Conservation (phyloP, 2,329 filamentous ascomycete genomes). For the Pseudopyricularia cyperi region DNA sequence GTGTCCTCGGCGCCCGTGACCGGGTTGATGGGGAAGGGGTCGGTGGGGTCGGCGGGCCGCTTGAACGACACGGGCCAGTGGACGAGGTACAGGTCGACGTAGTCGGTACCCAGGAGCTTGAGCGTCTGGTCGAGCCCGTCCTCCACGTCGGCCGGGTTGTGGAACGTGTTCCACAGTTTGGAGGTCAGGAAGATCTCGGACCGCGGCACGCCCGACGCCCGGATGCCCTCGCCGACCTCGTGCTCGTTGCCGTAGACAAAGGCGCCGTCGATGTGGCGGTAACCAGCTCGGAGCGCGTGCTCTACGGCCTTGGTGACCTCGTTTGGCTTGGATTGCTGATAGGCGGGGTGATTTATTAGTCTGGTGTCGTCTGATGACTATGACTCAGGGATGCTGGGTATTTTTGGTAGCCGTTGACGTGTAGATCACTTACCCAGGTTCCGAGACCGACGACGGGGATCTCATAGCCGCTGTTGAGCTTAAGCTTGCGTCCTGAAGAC, state of each 20-base stretch:
- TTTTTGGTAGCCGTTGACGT: too few relatives aligned
- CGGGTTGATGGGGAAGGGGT: slow-evolving; percentile 37
- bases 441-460: neutral
- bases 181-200: slow-evolving; percentile 33
- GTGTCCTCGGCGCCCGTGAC: slow-evolving; percentile 6
- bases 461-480: slow-evolving; percentile 1
- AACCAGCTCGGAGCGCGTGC: slow-evolving; percentile 29
- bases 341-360: neutral
- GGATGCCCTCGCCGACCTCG: slow-evolving; percentile 8
- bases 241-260: slow-evolving; percentile 22
- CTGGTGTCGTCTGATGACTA: neutral
- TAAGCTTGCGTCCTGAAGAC: slow-evolving; percentile 1
- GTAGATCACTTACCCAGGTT: neutral
- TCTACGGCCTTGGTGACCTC: slow-evolving; percentile 34
- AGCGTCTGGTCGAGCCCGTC: slow-evolving; percentile 34
- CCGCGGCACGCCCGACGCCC: slow-evolving; percentile 5
- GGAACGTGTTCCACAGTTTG: slow-evolving; percentile 55
- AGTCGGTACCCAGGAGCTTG: slow-evolving; percentile 34
- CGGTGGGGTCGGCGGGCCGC: neutral
- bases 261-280: slow-evolving; percentile 20
- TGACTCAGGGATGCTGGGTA: neutral
- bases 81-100: slow-evolving; percentile 38
- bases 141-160: slow-evolving; percentile 46
- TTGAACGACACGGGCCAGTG: slow-evolving; percentile 21
- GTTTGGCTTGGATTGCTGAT: slow-evolving; percentile 17